phyloP scores from a whole-genome alignment of 805 yeast species.

The Saccharomycopsis capsularis region DNA sequence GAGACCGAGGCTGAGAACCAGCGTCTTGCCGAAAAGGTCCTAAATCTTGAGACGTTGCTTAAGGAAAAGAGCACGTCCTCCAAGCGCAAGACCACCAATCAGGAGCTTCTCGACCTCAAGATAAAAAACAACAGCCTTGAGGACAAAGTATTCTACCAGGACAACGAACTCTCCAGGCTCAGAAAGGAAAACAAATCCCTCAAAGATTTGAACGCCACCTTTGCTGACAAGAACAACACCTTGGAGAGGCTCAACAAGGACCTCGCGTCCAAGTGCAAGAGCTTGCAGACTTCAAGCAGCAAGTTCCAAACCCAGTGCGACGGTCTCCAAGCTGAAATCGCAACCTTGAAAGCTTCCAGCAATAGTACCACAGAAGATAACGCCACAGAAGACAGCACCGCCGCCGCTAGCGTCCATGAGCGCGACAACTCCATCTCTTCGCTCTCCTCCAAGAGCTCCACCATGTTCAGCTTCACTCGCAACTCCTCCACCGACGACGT shows the following conservation, averaged over 20 bases:
- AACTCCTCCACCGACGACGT: constrained; percentile 19
- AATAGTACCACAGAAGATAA: background rate
- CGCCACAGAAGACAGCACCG: too few relatives aligned
- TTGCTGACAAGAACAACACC: background rate
- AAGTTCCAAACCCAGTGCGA: background rate
- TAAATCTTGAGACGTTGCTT: constrained; percentile 13
- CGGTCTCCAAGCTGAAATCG: background rate
- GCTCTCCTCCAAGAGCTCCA: constrained; percentile 10
- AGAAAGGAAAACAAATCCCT: constrained; percentile 7
- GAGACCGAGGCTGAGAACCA: constrained; percentile 17
- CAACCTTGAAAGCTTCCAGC: background rate
- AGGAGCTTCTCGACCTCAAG: constrained; percentile 13
- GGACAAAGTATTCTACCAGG: constrained; percentile 3
- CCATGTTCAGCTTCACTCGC: constrained; percentile 16
- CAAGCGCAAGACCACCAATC: constrained; percentile 14
- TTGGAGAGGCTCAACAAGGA: constrained; percentile 1
- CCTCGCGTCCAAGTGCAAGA: background rate
- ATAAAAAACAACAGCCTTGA: constrained; percentile 7
- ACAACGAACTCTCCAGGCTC: constrained; percentile 4
- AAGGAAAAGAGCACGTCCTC: constrained; percentile 6
- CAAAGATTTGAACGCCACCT: background rate
- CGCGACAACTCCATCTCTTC: constrained; percentile 17
- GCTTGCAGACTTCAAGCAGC: background rate
- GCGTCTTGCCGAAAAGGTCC: constrained; percentile 16
- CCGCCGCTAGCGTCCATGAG: constrained; percentile 1